Base-by-base conservation (phyloP, 352 stramenopile species). In the Ophiocytium majus region DNA sequence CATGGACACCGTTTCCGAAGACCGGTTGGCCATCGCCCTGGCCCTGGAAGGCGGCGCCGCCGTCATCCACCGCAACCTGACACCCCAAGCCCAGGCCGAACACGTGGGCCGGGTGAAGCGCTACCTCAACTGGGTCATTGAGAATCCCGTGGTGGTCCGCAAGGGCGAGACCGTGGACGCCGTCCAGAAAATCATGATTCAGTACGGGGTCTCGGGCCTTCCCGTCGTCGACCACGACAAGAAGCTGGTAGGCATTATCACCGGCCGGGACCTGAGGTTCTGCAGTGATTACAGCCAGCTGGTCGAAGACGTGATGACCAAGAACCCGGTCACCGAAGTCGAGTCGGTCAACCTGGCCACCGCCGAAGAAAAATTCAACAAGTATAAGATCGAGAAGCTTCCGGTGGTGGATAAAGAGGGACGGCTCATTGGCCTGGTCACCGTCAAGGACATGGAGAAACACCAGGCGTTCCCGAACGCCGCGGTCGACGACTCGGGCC, bases 1-100 rank as follows among this genome's bases (percentile, higher is more conserved):
- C 37, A 99, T 99, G 97, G 97, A 99, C 92, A 99, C 97, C 76
- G 97, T 99, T 23, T 99, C 97, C 75, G 97, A 99, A 91, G 92
- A 97, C 89, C 92, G 96, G 80, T 99, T 99, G 96, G 97, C 97
- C 74, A 99, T 99, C 84, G 93, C 92, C 80, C 98, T 99, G 95
- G 97, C 97, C 10, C 91, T 99, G 50, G 95, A 99, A 91, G 97
- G 97, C 50, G 57, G 57, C 28, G 28, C 28, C 28, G 57, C 19
- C 28, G 57, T 71, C 19, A 23, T 71, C 23, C 57, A 71, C 57
- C 23, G 28, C 23, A 71, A 71, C 57, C 23, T 71, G 57, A 23
- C 57, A 23, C 23, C 28, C 57, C 19, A 71, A 71, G 57, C 23
- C 28, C 57, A 71, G 28, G 57, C 57, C 57, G 19, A 23, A 23